Conservation (phyloP, 148 eudicot species). For the Chenopodium quinoa region DNA sequence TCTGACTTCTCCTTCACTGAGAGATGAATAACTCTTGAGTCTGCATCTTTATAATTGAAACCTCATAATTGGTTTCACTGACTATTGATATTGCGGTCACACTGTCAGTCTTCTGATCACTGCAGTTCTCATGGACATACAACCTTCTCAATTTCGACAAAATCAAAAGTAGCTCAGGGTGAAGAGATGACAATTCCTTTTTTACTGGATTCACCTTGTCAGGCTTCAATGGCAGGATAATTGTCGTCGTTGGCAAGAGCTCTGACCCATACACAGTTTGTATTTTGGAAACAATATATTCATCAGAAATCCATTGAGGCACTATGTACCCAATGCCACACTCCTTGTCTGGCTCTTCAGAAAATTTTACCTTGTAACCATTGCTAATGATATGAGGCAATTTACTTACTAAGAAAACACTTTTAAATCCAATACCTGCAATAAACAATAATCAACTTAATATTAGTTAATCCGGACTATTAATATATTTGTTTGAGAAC, state of each 20-base stretch:
- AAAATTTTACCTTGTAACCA: conserved; percentile 45
- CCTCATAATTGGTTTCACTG: conserved; percentile 33
- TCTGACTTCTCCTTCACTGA: conserved; percentile 28
- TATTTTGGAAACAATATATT: conserved; percentile 31
- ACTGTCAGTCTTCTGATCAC: background rate
- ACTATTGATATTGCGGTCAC: conserved; percentile 37
- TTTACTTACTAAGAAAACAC: conserved; percentile 41
- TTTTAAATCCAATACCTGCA: conserved; percentile 50
- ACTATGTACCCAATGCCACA: conserved; percentile 48
- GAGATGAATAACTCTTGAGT: conserved; percentile 34
- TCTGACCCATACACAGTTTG: conserved; percentile 28
- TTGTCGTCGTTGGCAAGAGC: conserved; percentile 30
- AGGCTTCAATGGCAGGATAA: conserved; percentile 43
- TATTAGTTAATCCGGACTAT: too few species aligned
- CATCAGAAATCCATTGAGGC: conserved; percentile 41
- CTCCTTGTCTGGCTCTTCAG: conserved; percentile 36
- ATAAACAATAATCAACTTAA: too few species aligned
- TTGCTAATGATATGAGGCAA: conserved; percentile 44
- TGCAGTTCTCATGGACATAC: conserved; percentile 27
- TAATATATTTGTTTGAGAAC: too few species aligned
- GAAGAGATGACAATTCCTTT: conserved; percentile 34
- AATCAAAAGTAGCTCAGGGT: conserved; percentile 45
- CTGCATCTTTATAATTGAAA: conserved; percentile 26
- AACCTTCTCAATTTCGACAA: conserved; percentile 37
- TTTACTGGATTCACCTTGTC: conserved; percentile 43